Base-by-base conservation (phyloP, 1,139 yeast genomes). In the Lodderomyces beijingensis region DNA sequence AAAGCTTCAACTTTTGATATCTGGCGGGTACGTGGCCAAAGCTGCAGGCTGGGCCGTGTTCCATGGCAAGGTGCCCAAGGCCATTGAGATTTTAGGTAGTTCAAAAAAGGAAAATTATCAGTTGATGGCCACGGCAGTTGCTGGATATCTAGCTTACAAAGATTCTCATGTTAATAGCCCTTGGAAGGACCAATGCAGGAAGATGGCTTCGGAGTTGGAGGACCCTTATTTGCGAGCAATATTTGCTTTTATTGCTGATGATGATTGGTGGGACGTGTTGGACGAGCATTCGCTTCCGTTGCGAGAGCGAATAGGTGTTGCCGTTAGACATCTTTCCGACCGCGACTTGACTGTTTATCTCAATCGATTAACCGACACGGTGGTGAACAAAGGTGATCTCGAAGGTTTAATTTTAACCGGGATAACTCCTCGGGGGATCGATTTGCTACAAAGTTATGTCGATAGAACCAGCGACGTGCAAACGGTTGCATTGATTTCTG, bases 31-130 rank as follows among this genome's bases (percentile, higher is more conserved):
- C 41, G 74, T 74, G 39, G 95, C 87, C 42, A 81, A 91, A 51
- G 97, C 98, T 1, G 98, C 97, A 0, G 97, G 95, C 0, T 87
- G 96, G 95, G 96, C 97, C 0, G 91, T 88, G 1, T 91, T 91
- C 55, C 93, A 87, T 52, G 96, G 95, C 2, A 85, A 88, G 53
- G 84, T 91, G 2, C 73, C 76, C 4, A 71, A 79, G 36, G 96
- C 96, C 0, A 84, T 89, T 7, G 77, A 76, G 21, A 80, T 87
- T 9, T 62, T 91, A 35, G 67, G 77, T 1, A 59, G 67, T 4
- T 74, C 87, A 3, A 72, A 74, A 32, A 74, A 72, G 35, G 84
- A 79, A 45, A 62, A 82, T 32, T 66, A 86, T 30, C 59, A 84
- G 32, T 67, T 91, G 31, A 88, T 91, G 71, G 87, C 96, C 0